Base-by-base conservation (phyloP, 2,329 filamentous ascomycete genomes). In the Aspergillus sp. region DNA sequence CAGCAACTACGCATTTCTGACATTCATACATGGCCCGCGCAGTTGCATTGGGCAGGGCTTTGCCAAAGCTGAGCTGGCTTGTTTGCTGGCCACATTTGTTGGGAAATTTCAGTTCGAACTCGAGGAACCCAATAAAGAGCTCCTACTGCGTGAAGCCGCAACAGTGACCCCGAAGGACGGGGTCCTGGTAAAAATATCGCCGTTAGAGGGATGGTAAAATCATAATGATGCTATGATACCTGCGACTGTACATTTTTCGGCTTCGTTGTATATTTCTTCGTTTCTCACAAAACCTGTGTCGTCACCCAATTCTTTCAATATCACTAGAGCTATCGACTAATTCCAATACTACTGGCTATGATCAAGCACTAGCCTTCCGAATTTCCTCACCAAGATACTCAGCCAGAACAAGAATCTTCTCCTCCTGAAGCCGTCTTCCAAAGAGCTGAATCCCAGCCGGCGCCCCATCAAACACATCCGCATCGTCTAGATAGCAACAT, bases 41-140 rank as follows among this genome's bases (percentile, higher is more conserved):
- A 90, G 89, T 70, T 97, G 93, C 72, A 97, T 97, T 67, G 93
- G 92, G 0, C 85, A 88, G 74, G 82, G 82, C 2, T 97, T 97
- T 77, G 90, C 93, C 0, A 89, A 87, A 72, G 87, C 89, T 0
- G 94, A 97, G 80, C 91, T 97, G 76, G 91, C 91, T 8, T 94
- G 90, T 71, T 78, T 97, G 63, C 72, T 97, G 50, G 92, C 92
- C 21, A 84, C 86, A 8, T 87, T 90, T 82, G 84, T 94, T 4
- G 92, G 92, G 1, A 82, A 85, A 39, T 96, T 96, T 66, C 78
- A 85, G 69, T 84, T 87, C 62, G 84, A 88, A 72, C 77, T 87
- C 72, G 88, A 90, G 69, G 86, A 91, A 77, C 80, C 80, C 28
- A 77, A 81, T 56, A 77, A 76, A 49, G 86, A 89, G 66, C 72